These are phyloP conservation scores for Phyllosticta paracitricarpa DNA, from an alignment of 2,329 filamentous ascomycete species.

Conservation along the genomic window DNA sequence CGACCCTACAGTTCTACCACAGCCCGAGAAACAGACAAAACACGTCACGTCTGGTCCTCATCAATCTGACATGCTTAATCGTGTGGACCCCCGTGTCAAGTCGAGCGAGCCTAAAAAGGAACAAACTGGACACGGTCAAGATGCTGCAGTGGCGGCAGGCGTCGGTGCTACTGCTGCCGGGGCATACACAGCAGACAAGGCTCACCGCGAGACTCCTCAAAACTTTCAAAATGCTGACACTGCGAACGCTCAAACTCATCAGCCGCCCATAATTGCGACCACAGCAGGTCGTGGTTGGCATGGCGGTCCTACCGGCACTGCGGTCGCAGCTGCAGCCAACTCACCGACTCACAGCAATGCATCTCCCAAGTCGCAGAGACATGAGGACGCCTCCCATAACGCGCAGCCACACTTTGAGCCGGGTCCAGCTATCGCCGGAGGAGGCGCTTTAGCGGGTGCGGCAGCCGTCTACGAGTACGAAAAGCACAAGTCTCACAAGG, in stretches of 20 bases:
- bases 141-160: constrained; percentile 18
- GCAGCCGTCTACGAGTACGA: constrained; percentile 9
- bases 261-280: neutral
- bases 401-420: constrained; percentile 21
- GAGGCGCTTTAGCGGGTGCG: constrained; percentile 20
- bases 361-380: neutral
- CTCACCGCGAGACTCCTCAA: constrained; percentile 2
- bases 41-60: constrained; percentile 16
- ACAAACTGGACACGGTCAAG: constrained; percentile 17
- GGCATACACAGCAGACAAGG: constrained; percentile 1
- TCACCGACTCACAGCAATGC: neutral
- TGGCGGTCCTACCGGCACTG: neutral
- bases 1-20: constrained; percentile 17
- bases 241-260: neutral
- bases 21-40: constrained; percentile 20
- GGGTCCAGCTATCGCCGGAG: constrained; percentile 23
- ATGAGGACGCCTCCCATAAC: neutral
- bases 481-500: constrained; percentile 2
- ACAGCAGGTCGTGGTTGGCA: constrained; percentile 1
- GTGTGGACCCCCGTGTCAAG: constrained; percentile 21
- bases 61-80: constrained; percentile 16
- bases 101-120: constrained; percentile 11
- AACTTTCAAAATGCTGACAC: neutral
- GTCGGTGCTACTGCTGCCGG: constrained; percentile 11
- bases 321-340: neutral